Evolutionary conservation across 1,284 basidiomycete genomes (phyloP).

Genomic region (Moesziomyces sp.): DNA sequence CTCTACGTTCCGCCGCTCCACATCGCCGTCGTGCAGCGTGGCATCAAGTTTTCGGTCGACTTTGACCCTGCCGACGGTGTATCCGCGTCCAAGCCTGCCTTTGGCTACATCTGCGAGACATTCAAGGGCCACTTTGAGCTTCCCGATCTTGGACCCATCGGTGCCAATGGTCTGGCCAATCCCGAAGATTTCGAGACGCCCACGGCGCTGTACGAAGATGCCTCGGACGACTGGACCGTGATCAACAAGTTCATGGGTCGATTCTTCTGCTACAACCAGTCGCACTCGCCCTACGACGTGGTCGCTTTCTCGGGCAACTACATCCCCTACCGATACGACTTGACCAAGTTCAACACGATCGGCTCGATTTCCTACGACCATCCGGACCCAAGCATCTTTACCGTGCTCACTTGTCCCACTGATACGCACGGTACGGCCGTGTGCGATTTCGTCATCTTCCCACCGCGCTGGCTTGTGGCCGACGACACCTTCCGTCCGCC

Average conservation of each 20-base stretch:
- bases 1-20: conserved; percentile 77
- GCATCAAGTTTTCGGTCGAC: conserved; percentile 75
- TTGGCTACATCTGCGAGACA: conserved; percentile 67
- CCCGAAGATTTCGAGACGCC: conserved; percentile 76
- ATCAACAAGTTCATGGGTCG: conserved; percentile 73
- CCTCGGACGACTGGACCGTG: conserved; percentile 70
- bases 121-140: conserved; percentile 76
- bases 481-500: conserved; percentile 48
- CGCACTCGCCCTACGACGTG: conserved; percentile 79
- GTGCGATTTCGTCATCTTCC: conserved; percentile 59
- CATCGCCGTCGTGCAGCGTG: conserved; percentile 75
- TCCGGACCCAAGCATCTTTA: conserved; percentile 64
- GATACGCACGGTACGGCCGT: conserved; percentile 75
- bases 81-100: conserved; percentile 68
- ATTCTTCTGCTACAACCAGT: conserved; percentile 73
- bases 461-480: conserved; percentile 42
- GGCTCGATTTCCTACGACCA: conserved; percentile 74
- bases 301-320: conserved; percentile 77
- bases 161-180: conserved; percentile 69
- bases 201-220: conserved; percentile 75
- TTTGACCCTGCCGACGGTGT: conserved; percentile 4
- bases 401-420: conserved; percentile 53
- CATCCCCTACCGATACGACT: conserved; percentile 78
- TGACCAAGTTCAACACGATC: conserved; percentile 76
- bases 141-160: conserved; percentile 77